Evolutionary conservation across 345 rosid genomes (phyloP), one percentile per base, ranked within the genome.

Genomic region (Eucalyptus fibrosa): DNA sequence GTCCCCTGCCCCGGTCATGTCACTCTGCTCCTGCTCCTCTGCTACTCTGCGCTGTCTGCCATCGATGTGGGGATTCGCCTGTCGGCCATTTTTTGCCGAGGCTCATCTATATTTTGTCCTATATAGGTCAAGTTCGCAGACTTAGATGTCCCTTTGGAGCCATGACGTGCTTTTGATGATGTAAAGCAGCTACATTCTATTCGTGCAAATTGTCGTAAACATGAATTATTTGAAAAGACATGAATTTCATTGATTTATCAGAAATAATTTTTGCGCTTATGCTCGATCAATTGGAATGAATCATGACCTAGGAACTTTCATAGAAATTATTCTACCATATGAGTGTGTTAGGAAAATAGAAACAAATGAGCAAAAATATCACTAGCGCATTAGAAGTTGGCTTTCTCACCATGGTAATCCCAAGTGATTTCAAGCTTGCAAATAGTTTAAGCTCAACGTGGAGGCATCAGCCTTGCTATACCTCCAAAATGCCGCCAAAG

Each of bases 271-370:
- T 49, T 49, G 50, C 50, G 2, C 16, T 13, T 1, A 49, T 2
- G 16, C 16, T 4, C 16, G 2, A 4, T 4, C 2, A 49, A 49
- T 13, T 0, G 2, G 5, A 49, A 49, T 49, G 50, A 49, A 1
- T 2, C 16, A 16, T 4, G 2, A 1, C 16, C 50, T 13, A 49
- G 16, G 50, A 2, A 49, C 2, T 49, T 49, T 13, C 16, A 49
- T 0, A 13, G 50, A 49, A 2, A 49, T 49, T 49, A 4, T 49
- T 49, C 50, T 13, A 2, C 50, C 1, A 49, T 49, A 12, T 49
- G 15, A 1, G 50, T 4, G 2, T 50, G 53, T 50, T 50, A 50
- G 53, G 53, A 50, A 50, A 1, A 50, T 50, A 50, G 53, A 50
- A 50, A 50, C 7, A 50, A 50, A 50, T 50, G 18, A 50, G 53